Evolutionary conservation across 352 stramenopile species (phyloP).

Genomic region (Phytopythium sindhum): DNA sequence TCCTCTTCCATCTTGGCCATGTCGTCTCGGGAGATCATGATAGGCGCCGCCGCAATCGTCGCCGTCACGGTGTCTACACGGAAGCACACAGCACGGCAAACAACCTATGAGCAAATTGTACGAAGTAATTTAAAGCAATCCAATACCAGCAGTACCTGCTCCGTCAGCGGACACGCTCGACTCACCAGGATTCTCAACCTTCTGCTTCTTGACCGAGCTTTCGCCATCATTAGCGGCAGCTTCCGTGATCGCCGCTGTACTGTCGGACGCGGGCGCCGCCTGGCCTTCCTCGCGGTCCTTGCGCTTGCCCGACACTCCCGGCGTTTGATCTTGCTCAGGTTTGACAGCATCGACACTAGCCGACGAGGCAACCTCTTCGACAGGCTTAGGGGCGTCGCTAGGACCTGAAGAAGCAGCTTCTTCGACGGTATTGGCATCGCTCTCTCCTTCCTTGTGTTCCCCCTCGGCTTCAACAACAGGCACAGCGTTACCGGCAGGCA

Average conservation of each 20-base stretch:
- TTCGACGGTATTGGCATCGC: background rate
- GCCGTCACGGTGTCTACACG: background rate
- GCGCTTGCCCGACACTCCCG: slow-evolving; percentile 16
- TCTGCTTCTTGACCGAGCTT: slow-evolving; percentile 34
- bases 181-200: slow-evolving; percentile 14
- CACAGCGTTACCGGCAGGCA: background rate
- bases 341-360: background rate
- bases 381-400: background rate
- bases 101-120: background rate
- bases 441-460: background rate
- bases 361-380: background rate
- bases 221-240: slow-evolving; percentile 4
- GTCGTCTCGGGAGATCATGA: slow-evolving; percentile 81
- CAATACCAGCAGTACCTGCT: background rate
- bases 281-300: slow-evolving; percentile 14
- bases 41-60: slow-evolving; percentile 18
- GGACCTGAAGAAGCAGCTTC: background rate
- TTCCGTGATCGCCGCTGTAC: background rate
- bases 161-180: background rate
- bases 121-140: no score
- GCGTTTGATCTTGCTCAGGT: slow-evolving; percentile 7
- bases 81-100: background rate
- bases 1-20: slow-evolving; percentile 89
- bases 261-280: background rate
- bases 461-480: background rate